Base-by-base conservation (phyloP, 2,329 filamentous ascomycete genomes). In the Aspergillus thermomutatus region DNA sequence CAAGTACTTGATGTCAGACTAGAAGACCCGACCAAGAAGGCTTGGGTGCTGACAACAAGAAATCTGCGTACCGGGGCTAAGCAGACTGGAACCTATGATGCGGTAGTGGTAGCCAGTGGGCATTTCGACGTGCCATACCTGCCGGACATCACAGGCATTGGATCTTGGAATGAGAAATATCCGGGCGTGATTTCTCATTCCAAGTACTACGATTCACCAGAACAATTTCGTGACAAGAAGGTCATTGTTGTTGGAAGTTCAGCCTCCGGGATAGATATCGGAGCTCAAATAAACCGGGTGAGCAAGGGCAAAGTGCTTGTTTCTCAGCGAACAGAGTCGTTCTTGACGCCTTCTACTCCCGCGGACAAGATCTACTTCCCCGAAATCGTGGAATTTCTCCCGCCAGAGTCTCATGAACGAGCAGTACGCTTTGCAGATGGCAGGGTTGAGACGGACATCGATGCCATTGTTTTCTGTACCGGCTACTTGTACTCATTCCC, bases 401-500 rank as follows among this genome's bases (percentile, higher is more conserved):
- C 89, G 80, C 62, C 73, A 80, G 11, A 57, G 9, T 68, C 78
- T 0, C 73, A 80, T 3, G 75, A 82, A 52, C 81, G 85, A 60
- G 86, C 82, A 3, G 81, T 94, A 1, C 78, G 82, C 31, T 90
- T 95, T 60, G 79, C 80, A 43, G 81, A 91, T 65, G 88, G 88
- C 2, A 79, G 79, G 0, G 68, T 87, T 9, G 89, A 91, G 67
- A 75, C 76, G 3, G 77, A 86, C 34, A 74, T 97, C 55, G 92
- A 97, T 66, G 83, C 85, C 1, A 77, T 97, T 5, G 71, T 97
- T 27, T 97, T 93, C 73, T 92, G 90, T 71, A 97, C 93, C 0
- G 93, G 93, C 0, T 97, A 95, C 67, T 83, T 96, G 55, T 96
- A 90, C 74, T 87, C 87, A 4, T 89, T 89, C 56, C 91, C 92